A percentile compares a stretch with the other conserved stretches of the same genome.
These are phyloP conservation scores for Tuber indicum DNA, from an alignment of 495 filamentous ascomycete species.

Conservation along the genomic window DNA sequence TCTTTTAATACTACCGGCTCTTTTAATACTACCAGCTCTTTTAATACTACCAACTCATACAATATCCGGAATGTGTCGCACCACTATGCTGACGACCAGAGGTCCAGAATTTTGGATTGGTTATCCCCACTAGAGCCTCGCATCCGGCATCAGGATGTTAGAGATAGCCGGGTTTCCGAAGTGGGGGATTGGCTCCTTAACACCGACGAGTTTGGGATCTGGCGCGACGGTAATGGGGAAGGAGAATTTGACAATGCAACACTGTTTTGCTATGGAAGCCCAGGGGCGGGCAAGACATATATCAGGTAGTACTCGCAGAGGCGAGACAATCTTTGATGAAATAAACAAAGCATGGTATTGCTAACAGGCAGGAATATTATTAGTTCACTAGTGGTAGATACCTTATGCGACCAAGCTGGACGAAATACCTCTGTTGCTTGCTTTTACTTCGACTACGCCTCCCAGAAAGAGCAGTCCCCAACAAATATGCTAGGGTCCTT, in stretches of 20 bases:
- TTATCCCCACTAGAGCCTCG: background rate
- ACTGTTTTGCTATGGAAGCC: background rate
- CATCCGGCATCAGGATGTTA: background rate
- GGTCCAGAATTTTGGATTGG: background rate
- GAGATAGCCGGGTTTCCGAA: background rate
- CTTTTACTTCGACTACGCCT: background rate
- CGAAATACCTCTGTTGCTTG: background rate
- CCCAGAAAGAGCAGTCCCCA: background rate
- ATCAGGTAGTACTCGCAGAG: background rate
- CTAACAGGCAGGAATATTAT: background rate
- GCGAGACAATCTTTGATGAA: background rate
- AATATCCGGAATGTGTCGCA: background rate
- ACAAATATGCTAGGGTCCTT: background rate
- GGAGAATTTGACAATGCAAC: background rate
- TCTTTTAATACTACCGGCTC: background rate
- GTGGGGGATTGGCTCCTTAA: background rate
- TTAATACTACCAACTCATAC: background rate
- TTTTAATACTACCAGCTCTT: background rate
- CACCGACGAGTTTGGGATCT: background rate
- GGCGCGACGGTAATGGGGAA: background rate
- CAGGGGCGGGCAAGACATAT: background rate
- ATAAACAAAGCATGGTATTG: background rate
- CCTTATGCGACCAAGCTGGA: background rate
- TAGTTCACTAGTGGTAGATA: background rate
- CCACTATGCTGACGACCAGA: background rate